A percentile compares a stretch with the other conserved stretches of the same genome.
phyloP scores from a whole-genome alignment of 768 basidiomycete species.

The Asterophora lycoperdoides region DNA sequence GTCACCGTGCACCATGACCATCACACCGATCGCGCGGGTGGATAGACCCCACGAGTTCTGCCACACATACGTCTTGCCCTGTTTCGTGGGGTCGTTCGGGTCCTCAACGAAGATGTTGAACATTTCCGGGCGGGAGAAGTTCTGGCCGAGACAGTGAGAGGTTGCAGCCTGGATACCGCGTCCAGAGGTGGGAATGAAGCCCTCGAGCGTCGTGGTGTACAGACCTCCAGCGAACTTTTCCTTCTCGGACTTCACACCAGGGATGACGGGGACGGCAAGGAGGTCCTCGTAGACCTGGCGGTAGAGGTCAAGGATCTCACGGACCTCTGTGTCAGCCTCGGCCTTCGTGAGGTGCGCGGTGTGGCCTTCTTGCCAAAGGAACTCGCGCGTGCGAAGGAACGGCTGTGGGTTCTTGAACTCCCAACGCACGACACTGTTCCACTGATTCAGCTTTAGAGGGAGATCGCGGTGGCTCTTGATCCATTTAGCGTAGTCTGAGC shows the following conservation, averaged over 20 bases:
- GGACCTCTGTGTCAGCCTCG: slow-evolving; percentile 91
- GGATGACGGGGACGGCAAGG: slow-evolving; percentile 95
- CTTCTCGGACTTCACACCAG: slow-evolving; percentile 96
- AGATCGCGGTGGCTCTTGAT: slow-evolving; percentile 96
- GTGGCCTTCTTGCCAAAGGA: slow-evolving; percentile 99
- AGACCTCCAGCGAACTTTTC: slow-evolving; percentile 98
- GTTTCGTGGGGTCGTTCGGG: slow-evolving; percentile 66
- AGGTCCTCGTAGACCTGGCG: slow-evolving; percentile 94
- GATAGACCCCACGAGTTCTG: slow-evolving; percentile 99
- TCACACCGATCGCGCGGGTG: slow-evolving; percentile 94
- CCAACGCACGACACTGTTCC: slow-evolving; percentile 99
- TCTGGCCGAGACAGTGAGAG: slow-evolving; percentile 96
- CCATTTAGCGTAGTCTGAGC: slow-evolving; percentile 95
- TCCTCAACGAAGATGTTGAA: slow-evolving; percentile 98
- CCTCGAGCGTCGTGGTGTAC: slow-evolving; percentile 98
- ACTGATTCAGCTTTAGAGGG: slow-evolving; percentile 95
- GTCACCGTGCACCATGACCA: slow-evolving; percentile 99
- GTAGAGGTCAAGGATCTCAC: slow-evolving; percentile 93
- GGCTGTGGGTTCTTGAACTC: slow-evolving; percentile 99
- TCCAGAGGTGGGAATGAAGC: slow-evolving; percentile 95
- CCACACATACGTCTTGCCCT: slow-evolving; percentile 82
- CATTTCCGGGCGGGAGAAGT: slow-evolving; percentile 95
- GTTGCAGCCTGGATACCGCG: slow-evolving; percentile 98
- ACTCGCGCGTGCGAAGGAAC: slow-evolving; percentile 98
- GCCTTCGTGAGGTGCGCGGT: slow-evolving; percentile 86